These are phyloP conservation scores for Ogataea ramenticola DNA, from an alignment of 805 yeast species.

Conservation along the genomic window DNA sequence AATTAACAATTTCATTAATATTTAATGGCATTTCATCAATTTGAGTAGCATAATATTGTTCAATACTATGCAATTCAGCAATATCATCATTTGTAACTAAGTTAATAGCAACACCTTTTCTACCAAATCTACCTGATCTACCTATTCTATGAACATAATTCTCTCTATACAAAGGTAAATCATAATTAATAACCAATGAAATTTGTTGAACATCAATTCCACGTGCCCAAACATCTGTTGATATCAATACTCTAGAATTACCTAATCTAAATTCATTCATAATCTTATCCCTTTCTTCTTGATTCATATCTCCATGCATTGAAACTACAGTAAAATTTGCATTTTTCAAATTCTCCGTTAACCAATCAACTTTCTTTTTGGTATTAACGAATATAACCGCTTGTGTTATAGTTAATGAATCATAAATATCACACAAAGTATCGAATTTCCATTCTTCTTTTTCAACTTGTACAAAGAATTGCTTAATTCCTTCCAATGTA, in stretches of 20 bases:
- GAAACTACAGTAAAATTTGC: constrained; percentile 88
- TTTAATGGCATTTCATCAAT: constrained; percentile 76
- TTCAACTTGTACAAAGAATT: constrained; percentile 84
- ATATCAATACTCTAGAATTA: constrained; percentile 83
- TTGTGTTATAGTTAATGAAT: constrained; percentile 90
- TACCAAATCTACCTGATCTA: constrained; percentile 96
- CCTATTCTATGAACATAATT: constrained; percentile 97
- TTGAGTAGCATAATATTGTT: constrained; percentile 65
- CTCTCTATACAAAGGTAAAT: constrained; percentile 86
- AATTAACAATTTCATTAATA: constrained; percentile 37
- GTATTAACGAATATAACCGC: constrained; percentile 98
- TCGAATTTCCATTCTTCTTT: constrained; percentile 93
- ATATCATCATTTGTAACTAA: constrained; percentile 79
- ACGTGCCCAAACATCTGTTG: constrained; percentile 97
- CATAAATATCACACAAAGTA: constrained; percentile 90
- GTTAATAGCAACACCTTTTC: constrained; percentile 97
- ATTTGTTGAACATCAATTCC: constrained; percentile 99
- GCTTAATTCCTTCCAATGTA: constrained; percentile 90
- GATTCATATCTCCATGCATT: constrained; percentile 97
- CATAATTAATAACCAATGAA: constrained; percentile 91
- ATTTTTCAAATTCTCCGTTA: constrained; percentile 69
- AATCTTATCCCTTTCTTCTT: constrained; percentile 86
- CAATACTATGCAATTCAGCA: constrained; percentile 65
- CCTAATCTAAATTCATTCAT: constrained; percentile 97
- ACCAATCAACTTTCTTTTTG: constrained; percentile 88